Percentiles rank a stretch among this genome's conserved stretches.
These are phyloP conservation scores for Hypoxylon cercidicola DNA, from an alignment of 495 filamentous ascomycete species.

Conservation along the genomic window DNA sequence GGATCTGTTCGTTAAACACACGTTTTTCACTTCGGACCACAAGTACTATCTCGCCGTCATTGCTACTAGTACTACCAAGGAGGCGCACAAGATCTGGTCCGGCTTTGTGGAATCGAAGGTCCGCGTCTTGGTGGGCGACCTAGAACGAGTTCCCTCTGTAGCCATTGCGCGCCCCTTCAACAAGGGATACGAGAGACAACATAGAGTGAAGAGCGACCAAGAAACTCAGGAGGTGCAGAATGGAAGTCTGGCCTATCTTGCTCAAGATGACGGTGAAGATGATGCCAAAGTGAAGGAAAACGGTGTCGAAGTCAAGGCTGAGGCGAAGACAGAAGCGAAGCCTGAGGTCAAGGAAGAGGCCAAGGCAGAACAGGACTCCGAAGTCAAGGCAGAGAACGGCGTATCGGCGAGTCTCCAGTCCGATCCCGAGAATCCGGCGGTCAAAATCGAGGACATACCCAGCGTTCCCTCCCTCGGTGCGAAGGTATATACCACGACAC, in stretches of 20 bases:
- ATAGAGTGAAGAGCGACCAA: conserved; percentile 74
- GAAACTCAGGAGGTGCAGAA: conserved; percentile 75
- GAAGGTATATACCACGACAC: conserved; percentile 84
- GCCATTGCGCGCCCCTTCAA: conserved; percentile 90
- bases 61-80: conserved; percentile 84
- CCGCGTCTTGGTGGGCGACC: conserved; percentile 78
- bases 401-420: conserved; percentile 32
- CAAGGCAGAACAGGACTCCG: conserved; percentile 48
- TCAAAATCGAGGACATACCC: conserved; percentile 35
- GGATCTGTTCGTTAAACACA: conserved; percentile 85
- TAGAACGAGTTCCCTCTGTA: conserved; percentile 80
- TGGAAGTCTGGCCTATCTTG: conserved; percentile 75
- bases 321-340: conserved; percentile 36
- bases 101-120: conserved; percentile 94
- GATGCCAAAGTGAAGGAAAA: conserved; percentile 58
- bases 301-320: conserved; percentile 48
- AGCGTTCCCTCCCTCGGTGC: conserved; percentile 28
- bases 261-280: conserved; percentile 59
- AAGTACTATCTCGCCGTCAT: conserved; percentile 94
- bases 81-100: conserved; percentile 86
- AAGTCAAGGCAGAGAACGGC: conserved; percentile 46
- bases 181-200: conserved; percentile 86
- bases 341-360: conserved; percentile 64
- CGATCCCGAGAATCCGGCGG: conserved; percentile 46
- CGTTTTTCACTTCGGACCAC: conserved; percentile 91